Percentiles rank a stretch among this genome's conserved stretches.
These are phyloP conservation scores for Scheffersomyces stambukii DNA, from an alignment of 1,139 yeast species.

Conservation along the genomic window DNA sequence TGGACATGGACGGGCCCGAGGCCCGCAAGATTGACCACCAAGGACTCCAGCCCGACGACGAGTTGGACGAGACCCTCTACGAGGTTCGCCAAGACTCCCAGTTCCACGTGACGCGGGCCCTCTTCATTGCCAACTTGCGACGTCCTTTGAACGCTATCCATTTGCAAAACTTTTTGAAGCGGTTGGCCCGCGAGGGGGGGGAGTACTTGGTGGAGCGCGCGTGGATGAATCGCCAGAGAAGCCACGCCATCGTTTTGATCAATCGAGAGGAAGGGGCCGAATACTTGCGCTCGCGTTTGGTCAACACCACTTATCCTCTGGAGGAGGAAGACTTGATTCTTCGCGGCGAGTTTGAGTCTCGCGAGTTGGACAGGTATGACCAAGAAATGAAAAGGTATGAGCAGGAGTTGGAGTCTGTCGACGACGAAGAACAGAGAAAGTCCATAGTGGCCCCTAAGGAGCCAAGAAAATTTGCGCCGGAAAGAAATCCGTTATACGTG, in stretches of 20 bases:
- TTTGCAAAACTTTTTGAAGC: constrained; percentile 32
- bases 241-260: constrained; percentile 41
- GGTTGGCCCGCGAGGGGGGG: constrained; percentile 21
- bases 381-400: constrained; percentile 17
- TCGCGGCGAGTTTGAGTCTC: constrained; percentile 17
- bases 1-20: constrained; percentile 10
- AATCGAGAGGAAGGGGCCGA: constrained; percentile 37
- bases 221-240: constrained; percentile 39
- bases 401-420: constrained; percentile 8
- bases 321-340: constrained; percentile 21
- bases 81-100: constrained; percentile 24
- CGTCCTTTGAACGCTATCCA: constrained; percentile 33
- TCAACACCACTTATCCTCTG: constrained; percentile 30
- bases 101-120: constrained; percentile 38
- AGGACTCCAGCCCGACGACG: constrained; percentile 20
- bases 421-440: constrained; percentile 10
- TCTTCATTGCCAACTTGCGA: constrained; percentile 41
- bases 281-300: constrained; percentile 26
- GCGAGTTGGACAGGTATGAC: constrained; percentile 20
- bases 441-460: constrained; percentile 13
- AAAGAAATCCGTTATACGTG: constrained; percentile 28
- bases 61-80: constrained; percentile 31
- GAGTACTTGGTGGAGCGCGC: constrained; percentile 33
- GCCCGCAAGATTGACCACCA: constrained; percentile 20
- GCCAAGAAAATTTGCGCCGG: constrained; percentile 17